A percentile compares a stretch with the other conserved stretches of the same genome.
phyloP scores from a whole-genome alignment of 2,329 filamentous ascomycete species.

The Penicillium sp. region DNA sequence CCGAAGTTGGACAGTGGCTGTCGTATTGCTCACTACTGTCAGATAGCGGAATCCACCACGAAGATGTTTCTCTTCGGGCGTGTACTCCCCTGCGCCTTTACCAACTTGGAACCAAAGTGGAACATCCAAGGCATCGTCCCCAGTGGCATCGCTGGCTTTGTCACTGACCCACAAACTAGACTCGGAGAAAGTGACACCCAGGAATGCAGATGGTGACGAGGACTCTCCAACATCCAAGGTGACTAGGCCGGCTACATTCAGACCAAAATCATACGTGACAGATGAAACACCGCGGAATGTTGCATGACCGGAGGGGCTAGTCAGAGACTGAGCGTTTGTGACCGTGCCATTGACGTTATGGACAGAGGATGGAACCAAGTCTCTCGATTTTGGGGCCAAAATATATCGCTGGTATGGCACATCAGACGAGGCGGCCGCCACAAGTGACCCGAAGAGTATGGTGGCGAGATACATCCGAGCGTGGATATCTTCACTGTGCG shows the following conservation, averaged over 20 bases:
- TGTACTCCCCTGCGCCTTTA: conserved; percentile 39
- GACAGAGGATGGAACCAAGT: conserved; percentile 26
- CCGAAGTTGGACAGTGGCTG: conserved; percentile 40
- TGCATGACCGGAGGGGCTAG: neutral
- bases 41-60: conserved; percentile 52
- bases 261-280: conserved; percentile 42
- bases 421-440: conserved; percentile 2
- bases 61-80: conserved; percentile 43
- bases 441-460: conserved; percentile 2
- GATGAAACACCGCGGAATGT: conserved; percentile 30
- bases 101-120: conserved; percentile 50
- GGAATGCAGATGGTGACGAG: conserved; percentile 28
- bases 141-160: conserved; percentile 49
- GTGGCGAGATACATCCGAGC: neutral
- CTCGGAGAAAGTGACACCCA: conserved; percentile 45
- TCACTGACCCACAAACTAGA: conserved; percentile 51
- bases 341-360: conserved; percentile 34
- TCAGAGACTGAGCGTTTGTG: conserved; percentile 21
- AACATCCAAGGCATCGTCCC: conserved; percentile 50
- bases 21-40: conserved; percentile 47
- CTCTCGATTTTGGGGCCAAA: conserved; percentile 32
- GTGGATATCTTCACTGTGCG: too few relatives aligned
- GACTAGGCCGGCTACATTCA: conserved; percentile 43
- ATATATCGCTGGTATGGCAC: conserved; percentile 38
- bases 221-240: conserved; percentile 31